Conservation (phyloP, 495 filamentous ascomycete genomes). For the Penicillium daleae region DNA sequence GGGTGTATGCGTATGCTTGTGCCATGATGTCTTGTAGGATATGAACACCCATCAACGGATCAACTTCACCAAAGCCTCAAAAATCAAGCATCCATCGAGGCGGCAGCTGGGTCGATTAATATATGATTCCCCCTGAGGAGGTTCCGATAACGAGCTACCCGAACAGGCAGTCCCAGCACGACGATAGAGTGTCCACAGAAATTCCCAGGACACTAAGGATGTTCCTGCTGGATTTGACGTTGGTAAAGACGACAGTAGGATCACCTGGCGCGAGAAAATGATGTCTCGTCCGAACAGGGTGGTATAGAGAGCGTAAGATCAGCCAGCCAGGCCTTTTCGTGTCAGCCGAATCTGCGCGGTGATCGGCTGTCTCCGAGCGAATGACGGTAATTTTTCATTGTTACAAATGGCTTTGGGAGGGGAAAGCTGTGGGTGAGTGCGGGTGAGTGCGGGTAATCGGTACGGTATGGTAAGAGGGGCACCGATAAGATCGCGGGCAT, state of each 20-base stretch:
- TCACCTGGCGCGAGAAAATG: not conserved
- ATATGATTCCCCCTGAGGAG: conserved; percentile 8
- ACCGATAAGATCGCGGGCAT: conserved; percentile 10
- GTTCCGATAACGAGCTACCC: not conserved
- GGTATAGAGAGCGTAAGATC: not conserved
- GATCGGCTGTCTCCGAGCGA: conserved; percentile 14
- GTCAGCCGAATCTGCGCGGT: not conserved
- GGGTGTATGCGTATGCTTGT: conserved; percentile 24
- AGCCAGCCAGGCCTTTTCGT: not conserved
- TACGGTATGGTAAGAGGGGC: conserved; percentile 17
- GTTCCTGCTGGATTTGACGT: conserved; percentile 18
- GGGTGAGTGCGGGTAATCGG: conserved; percentile 11
- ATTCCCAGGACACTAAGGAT: conserved; percentile 8
- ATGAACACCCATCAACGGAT: not conserved
- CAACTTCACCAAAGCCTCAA: not conserved
- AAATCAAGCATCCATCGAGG: conserved; percentile 9
- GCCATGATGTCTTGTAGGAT: conserved; percentile 11
- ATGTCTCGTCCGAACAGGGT: not conserved
- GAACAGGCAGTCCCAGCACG: conserved; percentile 11
- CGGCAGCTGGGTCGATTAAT: conserved; percentile 13
- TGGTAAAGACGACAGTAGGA: conserved; percentile 12
- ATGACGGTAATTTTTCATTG: not conserved
- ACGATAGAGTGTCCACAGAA: not conserved
- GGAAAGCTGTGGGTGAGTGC: not conserved
- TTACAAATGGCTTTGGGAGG: not conserved